Conservation (phyloP, 345 rosid species). For the Eucalyptus albens region DNA sequence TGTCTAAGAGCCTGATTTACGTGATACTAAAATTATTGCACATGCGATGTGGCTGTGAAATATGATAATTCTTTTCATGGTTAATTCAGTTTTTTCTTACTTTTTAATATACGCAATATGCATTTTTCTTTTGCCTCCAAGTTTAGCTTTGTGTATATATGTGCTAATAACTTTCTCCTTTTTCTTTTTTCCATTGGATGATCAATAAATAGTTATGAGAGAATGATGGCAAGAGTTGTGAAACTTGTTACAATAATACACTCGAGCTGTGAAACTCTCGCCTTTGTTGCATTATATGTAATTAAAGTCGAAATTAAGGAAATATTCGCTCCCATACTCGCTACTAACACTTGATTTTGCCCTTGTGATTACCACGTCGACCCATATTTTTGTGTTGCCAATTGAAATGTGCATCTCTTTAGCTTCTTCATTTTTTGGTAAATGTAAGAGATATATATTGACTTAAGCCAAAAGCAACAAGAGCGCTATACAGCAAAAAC, state of each 20-base stretch:
- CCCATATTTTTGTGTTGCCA: background rate
- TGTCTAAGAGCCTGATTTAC: no score
- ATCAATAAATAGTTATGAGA: background rate
- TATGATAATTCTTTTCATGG: background rate
- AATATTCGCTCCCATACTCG: accelerated
- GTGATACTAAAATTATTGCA: background rate
- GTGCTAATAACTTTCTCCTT: background rate
- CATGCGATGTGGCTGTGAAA: background rate
- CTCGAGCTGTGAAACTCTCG: background rate
- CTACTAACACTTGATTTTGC: background rate
- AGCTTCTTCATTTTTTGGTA: background rate
- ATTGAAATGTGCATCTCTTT: background rate
- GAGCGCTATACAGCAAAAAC: no score
- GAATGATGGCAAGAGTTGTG: background rate
- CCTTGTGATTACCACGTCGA: background rate
- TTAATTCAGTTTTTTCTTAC: background rate
- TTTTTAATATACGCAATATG: background rate
- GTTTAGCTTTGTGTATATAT: background rate
- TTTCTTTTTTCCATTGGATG: background rate
- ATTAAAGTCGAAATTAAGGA: background rate
- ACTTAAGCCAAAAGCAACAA: no score
- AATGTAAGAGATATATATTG: no score
- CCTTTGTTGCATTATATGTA: background rate
- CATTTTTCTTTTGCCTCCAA: background rate
- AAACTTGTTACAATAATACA: background rate